Evolutionary conservation across 208 protist species (phyloP).

Genomic region (Crithidia bombi): DNA sequence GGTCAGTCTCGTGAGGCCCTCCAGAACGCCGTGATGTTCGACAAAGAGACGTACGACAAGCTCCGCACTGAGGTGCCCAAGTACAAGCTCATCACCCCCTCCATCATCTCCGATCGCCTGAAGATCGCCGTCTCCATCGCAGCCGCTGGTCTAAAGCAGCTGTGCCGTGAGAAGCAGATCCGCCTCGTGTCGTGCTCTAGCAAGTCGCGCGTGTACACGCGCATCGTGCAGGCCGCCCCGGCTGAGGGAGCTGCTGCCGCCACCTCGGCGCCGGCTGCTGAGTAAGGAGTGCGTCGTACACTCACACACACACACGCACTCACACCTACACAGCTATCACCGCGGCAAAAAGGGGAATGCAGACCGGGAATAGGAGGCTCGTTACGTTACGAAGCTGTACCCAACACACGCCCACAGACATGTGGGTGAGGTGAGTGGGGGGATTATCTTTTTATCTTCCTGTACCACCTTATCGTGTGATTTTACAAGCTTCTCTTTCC

Average conservation of each 20-base stretch:
- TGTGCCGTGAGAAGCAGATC: constrained; percentile 86
- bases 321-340: no score
- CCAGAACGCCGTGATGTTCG: constrained; percentile 92
- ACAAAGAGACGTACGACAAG: constrained; percentile 87
- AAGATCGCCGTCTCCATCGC: constrained; percentile 89
- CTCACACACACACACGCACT: no score
- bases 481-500: no score
- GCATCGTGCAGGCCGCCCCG: constrained; percentile 47
- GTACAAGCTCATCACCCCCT: constrained; percentile 92
- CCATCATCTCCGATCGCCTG: constrained; percentile 90
- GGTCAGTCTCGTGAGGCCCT: constrained; percentile 88
- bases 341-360: not conserved
- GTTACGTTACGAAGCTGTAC: not conserved
- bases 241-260: constrained; percentile 35
- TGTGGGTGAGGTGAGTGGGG: not conserved
- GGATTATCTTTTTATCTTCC: no score
- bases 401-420: no score
- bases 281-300: constrained; percentile 17
- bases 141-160: constrained; percentile 83
- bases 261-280: constrained; percentile 29
- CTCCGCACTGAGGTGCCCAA: constrained; percentile 90
- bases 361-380: not conserved
- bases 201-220: constrained; percentile 86
- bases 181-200: constrained; percentile 76
- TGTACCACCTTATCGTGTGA: no score